Percentiles rank a stretch among this genome's conserved stretches.
Evolutionary conservation across 257 asterid genomes (phyloP).

Genomic region (Cruciata laevipes): DNA sequence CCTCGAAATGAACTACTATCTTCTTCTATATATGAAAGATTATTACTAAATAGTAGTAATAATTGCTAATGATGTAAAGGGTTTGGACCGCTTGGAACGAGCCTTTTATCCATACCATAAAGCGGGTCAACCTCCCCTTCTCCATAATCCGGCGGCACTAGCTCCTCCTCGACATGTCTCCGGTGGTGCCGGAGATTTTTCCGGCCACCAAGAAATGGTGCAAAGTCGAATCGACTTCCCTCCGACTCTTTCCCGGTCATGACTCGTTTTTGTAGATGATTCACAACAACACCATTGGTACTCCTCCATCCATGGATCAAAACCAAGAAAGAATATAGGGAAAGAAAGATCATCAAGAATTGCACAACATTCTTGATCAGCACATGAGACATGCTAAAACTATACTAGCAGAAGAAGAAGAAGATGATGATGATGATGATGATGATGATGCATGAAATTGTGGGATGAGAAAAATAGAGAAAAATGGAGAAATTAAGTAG

Average conservation of each 20-base stretch:
- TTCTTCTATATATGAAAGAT: not conserved
- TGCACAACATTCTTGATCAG: slow-evolving; percentile 8
- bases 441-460: slow-evolving; percentile 17
- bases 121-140: slow-evolving; percentile 42
- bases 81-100: slow-evolving; percentile 83
- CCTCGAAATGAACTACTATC: not conserved
- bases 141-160: slow-evolving; percentile 19
- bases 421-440: too few relatives aligned
- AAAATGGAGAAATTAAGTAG: not conserved
- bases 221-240: slow-evolving; percentile 39
- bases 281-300: not conserved
- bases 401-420: not conserved
- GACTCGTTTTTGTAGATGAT: not conserved
- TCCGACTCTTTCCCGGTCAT: slow-evolving; percentile 29
- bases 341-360: slow-evolving; percentile 16
- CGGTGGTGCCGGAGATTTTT: slow-evolving; percentile 7
- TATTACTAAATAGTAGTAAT: too few relatives aligned
- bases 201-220: slow-evolving; percentile 36
- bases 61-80: slow-evolving; percentile 58
- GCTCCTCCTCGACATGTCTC: slow-evolving; percentile 15
- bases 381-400: slow-evolving; percentile 13
- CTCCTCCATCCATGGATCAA: slow-evolving; percentile 8
- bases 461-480: not conserved
- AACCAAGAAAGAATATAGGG: slow-evolving; percentile 9
- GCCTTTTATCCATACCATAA: slow-evolving; percentile 66